Conservation (phyloP, 2,329 filamentous ascomycete species). For the Diaporthe sp. region DNA sequence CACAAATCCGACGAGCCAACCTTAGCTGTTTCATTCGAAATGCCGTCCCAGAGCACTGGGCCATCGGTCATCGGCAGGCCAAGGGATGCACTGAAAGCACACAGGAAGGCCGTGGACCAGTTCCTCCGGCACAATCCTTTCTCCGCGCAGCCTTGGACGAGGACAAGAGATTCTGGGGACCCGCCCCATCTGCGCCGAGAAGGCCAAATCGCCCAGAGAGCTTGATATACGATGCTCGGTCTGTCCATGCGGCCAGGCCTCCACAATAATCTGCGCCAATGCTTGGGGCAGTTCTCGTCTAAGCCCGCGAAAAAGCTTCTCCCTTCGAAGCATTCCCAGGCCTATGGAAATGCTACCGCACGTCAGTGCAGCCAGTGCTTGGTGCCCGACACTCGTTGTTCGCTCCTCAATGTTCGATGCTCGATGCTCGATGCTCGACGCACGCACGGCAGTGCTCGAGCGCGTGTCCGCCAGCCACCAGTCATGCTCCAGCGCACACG, state of each 20-base stretch:
- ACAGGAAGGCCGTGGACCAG: not conserved
- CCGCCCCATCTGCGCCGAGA: not conserved
- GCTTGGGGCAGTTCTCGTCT: conserved; percentile 12
- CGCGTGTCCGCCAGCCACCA: conserved; percentile 12
- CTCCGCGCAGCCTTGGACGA: conserved; percentile 1
- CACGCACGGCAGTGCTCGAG: conserved; percentile 24
- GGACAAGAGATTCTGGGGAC: not conserved
- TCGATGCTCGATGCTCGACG: conserved; percentile 16
- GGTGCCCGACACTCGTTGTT: not conserved
- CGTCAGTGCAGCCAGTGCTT: not conserved
- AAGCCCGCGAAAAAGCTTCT: conserved; percentile 21
- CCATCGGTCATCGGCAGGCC: not conserved
- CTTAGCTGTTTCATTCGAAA: conserved; percentile 25
- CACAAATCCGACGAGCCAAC: conserved; percentile 23
- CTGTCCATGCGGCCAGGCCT: conserved; percentile 11
- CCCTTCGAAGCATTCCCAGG: conserved; percentile 11
- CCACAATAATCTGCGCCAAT: conserved; percentile 29
- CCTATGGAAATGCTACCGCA: conserved; percentile 17
- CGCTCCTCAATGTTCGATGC: not conserved
- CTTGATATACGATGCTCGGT: conserved; percentile 13
- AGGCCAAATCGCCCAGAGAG: conserved; percentile 16
- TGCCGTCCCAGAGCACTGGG: conserved; percentile 31
- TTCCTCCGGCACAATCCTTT: not conserved
- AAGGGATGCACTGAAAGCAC: not conserved
- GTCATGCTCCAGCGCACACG: conserved; percentile 15